Percentiles rank a stretch among this genome's conserved stretches.
These are phyloP conservation scores for Beverwykella pulmonaria DNA, from an alignment of 495 filamentous ascomycete species.

Conservation along the genomic window DNA sequence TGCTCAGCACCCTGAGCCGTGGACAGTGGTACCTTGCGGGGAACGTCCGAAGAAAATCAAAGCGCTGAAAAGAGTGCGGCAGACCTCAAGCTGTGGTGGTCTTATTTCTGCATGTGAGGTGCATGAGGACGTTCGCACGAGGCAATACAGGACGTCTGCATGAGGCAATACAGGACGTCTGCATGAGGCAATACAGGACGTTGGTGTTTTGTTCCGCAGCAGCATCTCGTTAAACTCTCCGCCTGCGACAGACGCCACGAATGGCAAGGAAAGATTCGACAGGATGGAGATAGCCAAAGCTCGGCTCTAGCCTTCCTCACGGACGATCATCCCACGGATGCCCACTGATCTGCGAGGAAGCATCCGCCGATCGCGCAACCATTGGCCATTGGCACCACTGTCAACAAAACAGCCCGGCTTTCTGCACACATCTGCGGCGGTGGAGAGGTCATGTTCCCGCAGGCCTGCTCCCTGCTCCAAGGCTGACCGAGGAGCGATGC, in stretches of 20 bases:
- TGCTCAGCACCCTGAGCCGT: not conserved
- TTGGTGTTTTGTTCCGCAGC: not conserved
- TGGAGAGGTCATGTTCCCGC: too few species aligned
- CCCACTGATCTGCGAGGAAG: not conserved
- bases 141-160: not conserved
- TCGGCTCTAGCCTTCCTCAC: not conserved
- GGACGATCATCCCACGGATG: not conserved
- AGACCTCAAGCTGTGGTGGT: conserved; percentile 17
- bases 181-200: not conserved
- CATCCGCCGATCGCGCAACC: not conserved
- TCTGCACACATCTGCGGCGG: too few species aligned
- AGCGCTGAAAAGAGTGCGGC: conserved; percentile 2
- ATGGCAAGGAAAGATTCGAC: not conserved
- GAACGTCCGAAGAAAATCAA: conserved; percentile 1
- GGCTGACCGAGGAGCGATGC: too few species aligned
- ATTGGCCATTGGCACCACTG: too few species aligned
- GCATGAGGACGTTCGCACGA: not conserved
- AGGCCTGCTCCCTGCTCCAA: too few species aligned
- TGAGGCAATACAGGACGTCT: not conserved
- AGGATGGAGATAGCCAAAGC: not conserved
- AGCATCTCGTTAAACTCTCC: not conserved
- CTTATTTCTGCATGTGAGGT: conserved; percentile 15
- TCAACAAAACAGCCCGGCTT: too few species aligned
- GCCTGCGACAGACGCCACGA: not conserved
- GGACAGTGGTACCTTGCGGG: conserved; percentile 19